These are phyloP conservation scores for Austroboletus olivaceoglutinosus DNA, from an alignment of 1,284 basidiomycete genomes.

Conservation along the genomic window DNA sequence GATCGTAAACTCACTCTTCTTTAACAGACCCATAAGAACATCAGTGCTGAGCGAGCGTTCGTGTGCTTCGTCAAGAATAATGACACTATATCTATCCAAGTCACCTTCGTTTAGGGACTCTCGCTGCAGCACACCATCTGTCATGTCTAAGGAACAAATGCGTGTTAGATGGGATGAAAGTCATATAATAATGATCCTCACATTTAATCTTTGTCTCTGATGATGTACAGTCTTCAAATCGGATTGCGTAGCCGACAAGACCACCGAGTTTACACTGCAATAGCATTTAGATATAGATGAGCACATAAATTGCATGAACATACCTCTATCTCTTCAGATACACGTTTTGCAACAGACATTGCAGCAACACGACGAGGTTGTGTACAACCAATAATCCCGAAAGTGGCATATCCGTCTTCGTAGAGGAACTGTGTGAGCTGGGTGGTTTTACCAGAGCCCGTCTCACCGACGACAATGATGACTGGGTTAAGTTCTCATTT, in stretches of 20 bases:
- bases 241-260: slow-evolving; percentile 94
- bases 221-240: slow-evolving; percentile 96
- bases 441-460: slow-evolving; percentile 94
- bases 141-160: slow-evolving; percentile 72
- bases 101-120: slow-evolving; percentile 97
- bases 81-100: slow-evolving; percentile 90
- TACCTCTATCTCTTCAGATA: slow-evolving; percentile 92
- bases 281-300: slow-evolving; percentile 3
- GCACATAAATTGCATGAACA: slow-evolving; percentile 17
- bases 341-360: slow-evolving; percentile 98
- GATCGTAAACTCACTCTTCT: slow-evolving; percentile 68
- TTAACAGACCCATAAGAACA: slow-evolving; percentile 92
- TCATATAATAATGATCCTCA: slow-evolving; percentile 36
- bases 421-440: slow-evolving; percentile 91
- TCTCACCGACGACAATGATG: slow-evolving; percentile 92
- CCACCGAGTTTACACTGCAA: slow-evolving; percentile 79
- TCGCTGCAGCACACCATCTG: slow-evolving; percentile 93
- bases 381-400: slow-evolving; percentile 92
- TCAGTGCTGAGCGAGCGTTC: slow-evolving; percentile 96
- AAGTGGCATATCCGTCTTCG: slow-evolving; percentile 90
- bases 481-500: slow-evolving; percentile 46
- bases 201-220: slow-evolving; percentile 94
- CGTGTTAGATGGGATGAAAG: slow-evolving; percentile 4
- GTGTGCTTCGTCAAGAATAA: slow-evolving; percentile 97
- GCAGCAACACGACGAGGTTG: slow-evolving; percentile 97